Evolutionary conservation across 225 moss, liverwort and hornwort species (phyloP).

Genomic region (Climacium dendroides): DNA sequence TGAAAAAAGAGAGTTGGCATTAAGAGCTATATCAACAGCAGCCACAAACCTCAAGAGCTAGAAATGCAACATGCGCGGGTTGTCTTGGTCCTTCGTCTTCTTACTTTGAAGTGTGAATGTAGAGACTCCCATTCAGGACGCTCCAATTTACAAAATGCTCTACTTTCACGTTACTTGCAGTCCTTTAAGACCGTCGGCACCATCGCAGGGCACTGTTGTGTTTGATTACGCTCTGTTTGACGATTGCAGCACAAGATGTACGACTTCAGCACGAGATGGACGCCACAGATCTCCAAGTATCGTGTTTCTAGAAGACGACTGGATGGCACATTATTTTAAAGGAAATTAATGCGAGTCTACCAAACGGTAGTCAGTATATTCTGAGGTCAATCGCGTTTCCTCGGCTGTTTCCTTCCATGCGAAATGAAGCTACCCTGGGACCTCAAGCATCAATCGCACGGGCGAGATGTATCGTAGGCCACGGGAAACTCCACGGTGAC

Average conservation of each 20-base stretch:
- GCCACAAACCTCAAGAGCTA: no score
- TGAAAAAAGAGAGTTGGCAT: no score
- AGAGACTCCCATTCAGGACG: neutral
- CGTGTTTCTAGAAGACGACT: neutral
- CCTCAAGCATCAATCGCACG: neutral
- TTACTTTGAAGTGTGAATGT: neutral
- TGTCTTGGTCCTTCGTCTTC: no score
- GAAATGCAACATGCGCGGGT: no score
- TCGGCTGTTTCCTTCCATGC: neutral
- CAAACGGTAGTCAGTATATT: neutral
- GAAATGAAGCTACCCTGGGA: neutral
- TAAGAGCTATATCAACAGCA: no score
- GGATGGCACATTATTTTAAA: neutral
- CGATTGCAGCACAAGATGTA: neutral
- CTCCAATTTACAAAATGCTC: neutral
- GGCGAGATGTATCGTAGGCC: neutral
- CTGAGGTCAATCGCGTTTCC: neutral
- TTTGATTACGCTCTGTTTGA: neutral
- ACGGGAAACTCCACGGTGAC: neutral
- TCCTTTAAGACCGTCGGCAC: neutral
- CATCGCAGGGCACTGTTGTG: no score
- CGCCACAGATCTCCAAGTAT: neutral
- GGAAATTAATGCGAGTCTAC: neutral
- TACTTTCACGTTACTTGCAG: neutral
- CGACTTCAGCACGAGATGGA: neutral